Percentiles rank a stretch among this genome's conserved stretches.
Conservation (phyloP, 2,329 filamentous ascomycete species). For the Teratosphaeria viscida region DNA sequence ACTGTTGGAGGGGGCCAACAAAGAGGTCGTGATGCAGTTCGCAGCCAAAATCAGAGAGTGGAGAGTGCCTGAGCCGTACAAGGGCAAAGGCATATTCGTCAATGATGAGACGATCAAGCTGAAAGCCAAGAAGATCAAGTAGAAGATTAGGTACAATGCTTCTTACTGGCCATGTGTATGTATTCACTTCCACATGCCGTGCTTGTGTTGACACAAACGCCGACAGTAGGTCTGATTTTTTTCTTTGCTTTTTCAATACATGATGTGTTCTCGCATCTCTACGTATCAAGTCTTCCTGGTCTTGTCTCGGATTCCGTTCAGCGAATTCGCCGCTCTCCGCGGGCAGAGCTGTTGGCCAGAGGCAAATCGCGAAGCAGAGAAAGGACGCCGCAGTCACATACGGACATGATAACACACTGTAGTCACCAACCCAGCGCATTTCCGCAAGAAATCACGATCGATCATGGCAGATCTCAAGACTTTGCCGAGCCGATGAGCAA, state of each 20-base stretch:
- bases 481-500: too few species aligned
- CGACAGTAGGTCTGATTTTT: background rate
- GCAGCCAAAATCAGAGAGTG: conserved; percentile 80
- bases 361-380: too few species aligned
- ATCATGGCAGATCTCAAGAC: too few species aligned
- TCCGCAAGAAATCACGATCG: too few species aligned
- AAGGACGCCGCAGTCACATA: too few species aligned
- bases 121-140: conserved; percentile 72
- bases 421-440: too few species aligned
- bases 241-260: background rate
- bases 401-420: too few species aligned
- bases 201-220: background rate
- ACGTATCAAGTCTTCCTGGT: too few species aligned
- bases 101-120: conserved; percentile 96
- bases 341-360: too few species aligned
- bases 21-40: conserved; percentile 80
- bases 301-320: too few species aligned
- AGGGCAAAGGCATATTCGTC: conserved; percentile 98
- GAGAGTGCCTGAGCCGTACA: conserved; percentile 92
- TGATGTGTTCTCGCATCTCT: too few species aligned
- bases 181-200: background rate
- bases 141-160: conserved; percentile 2
- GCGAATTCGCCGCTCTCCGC: too few species aligned
- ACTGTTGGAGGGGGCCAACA: conserved; percentile 76
- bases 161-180: background rate